A percentile compares a stretch with the other conserved stretches of the same genome.
These are phyloP conservation scores for Trypanosomatidae sp. DNA, from an alignment of 208 protist species.

Conservation along the genomic window DNA sequence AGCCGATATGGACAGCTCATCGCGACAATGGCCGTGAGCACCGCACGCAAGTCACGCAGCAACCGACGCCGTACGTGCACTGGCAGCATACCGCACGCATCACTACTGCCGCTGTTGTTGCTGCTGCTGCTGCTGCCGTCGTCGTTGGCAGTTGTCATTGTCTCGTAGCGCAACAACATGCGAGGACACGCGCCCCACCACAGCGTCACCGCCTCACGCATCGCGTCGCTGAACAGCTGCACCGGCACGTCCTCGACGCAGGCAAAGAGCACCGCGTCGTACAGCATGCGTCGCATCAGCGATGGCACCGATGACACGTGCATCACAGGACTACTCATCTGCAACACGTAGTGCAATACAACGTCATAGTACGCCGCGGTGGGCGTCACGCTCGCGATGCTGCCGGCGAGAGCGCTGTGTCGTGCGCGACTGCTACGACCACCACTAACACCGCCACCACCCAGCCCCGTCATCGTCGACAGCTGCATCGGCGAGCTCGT, in stretches of 20 bases:
- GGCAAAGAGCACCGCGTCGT: constrained; percentile 47
- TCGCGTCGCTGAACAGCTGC: constrained; percentile 20
- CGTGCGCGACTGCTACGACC: not conserved
- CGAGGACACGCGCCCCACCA: constrained; percentile 37
- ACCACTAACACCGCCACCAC: not conserved
- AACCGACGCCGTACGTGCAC: constrained; percentile 11
- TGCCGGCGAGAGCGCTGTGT: not conserved
- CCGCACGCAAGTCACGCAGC: constrained; percentile 23
- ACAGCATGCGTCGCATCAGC: constrained; percentile 41
- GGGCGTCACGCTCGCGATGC: not conserved
- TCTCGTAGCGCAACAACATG: constrained; percentile 13
- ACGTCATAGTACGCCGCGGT: not conserved
- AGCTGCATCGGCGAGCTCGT: too few relatives aligned
- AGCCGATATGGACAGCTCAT: constrained; percentile 48
- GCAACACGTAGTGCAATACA: constrained; percentile 15
- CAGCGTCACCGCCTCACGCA: constrained; percentile 29
- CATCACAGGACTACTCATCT: constrained; percentile 15
- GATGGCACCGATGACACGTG: constrained; percentile 13
- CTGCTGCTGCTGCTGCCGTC: not conserved
- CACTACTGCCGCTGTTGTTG: not conserved
- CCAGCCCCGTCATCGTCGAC: not conserved
- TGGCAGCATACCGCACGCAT: not conserved
- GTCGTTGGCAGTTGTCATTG: not conserved
- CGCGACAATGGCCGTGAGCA: constrained; percentile 30
- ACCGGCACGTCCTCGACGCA: constrained; percentile 32